Percentiles rank a stretch among this genome's conserved stretches.
phyloP scores from a whole-genome alignment of 2,329 filamentous ascomycete species.

The Sporothrix pallida region DNA sequence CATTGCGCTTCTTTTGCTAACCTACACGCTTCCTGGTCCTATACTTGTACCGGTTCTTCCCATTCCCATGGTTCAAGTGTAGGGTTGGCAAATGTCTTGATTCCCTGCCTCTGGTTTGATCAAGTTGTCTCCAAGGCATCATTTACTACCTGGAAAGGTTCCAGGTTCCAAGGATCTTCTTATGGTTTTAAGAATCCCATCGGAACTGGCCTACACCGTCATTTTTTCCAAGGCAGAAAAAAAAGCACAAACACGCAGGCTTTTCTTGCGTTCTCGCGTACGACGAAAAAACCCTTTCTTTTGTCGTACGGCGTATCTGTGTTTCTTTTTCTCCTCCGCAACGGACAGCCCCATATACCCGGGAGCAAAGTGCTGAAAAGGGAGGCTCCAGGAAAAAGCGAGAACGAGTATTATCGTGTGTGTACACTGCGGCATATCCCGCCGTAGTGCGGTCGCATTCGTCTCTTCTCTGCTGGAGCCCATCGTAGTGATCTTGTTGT shows the following conservation, averaged over 20 bases:
- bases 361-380: constrained; percentile 58
- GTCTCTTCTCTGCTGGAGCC: constrained; percentile 62
- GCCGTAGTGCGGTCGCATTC: constrained; percentile 42
- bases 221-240: constrained; percentile 52
- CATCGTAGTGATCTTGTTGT: constrained; percentile 59
- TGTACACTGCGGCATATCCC: constrained; percentile 37
- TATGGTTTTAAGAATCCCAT: neutral
- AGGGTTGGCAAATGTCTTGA: constrained; percentile 78
- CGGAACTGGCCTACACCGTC: constrained; percentile 27
- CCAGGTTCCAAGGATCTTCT: constrained; percentile 31
- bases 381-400: constrained; percentile 47
- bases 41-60: constrained; percentile 68
- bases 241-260: constrained; percentile 22
- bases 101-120: constrained; percentile 52
- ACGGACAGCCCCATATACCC: constrained; percentile 63
- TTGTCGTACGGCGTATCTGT: constrained; percentile 20
- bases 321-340: constrained; percentile 57
- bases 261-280: constrained; percentile 14
- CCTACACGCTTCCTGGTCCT: constrained; percentile 74
- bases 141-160: constrained; percentile 32
- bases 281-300: neutral
- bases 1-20: constrained; percentile 62
- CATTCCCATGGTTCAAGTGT: constrained; percentile 69
- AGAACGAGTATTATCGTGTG: constrained; percentile 56
- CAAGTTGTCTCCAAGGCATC: constrained; percentile 70